Percentiles rank a stretch among this genome's conserved stretches.
phyloP scores from a whole-genome alignment of 306 rosid species.

The Comarum palustre region DNA sequence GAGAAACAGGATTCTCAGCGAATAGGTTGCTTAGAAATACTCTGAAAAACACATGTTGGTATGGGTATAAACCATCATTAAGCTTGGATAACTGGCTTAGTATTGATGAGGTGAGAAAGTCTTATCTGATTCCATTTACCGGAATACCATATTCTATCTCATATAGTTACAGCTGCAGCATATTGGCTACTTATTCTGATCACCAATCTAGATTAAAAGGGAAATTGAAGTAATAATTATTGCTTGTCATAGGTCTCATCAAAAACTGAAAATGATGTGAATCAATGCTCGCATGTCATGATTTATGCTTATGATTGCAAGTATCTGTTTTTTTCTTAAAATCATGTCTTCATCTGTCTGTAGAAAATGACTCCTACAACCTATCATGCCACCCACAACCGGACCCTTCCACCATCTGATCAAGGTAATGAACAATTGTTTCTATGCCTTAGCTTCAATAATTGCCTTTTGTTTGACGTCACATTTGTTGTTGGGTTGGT shows the following conservation, averaged over 20 bases:
- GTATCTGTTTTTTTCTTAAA: constrained; percentile 3
- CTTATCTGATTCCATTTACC: neutral
- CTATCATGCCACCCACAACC: constrained; percentile 78
- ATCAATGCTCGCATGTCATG: neutral
- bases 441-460: constrained; percentile 1
- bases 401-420: constrained; percentile 82
- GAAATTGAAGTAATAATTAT: neutral
- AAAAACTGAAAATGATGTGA: neutral
- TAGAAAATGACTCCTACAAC: constrained; percentile 71
- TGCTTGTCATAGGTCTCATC: neutral
- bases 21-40: constrained; percentile 3
- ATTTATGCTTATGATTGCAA: neutral
- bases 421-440: constrained; percentile 53
- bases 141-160: neutral
- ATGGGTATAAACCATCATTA: neutral
- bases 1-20: neutral
- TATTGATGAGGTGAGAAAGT: neutral
- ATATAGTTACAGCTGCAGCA: neutral
- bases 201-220: neutral
- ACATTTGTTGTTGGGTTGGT: neutral
- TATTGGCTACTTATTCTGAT: neutral
- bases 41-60: neutral
- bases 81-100: constrained; percentile 1
- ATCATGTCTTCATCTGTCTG: constrained; percentile 22
- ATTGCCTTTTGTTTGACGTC: neutral